Evolutionary conservation across 129 eudicot genomes (phyloP), one percentile per base, ranked within the genome.

Genomic region (Escallonia rubra): DNA sequence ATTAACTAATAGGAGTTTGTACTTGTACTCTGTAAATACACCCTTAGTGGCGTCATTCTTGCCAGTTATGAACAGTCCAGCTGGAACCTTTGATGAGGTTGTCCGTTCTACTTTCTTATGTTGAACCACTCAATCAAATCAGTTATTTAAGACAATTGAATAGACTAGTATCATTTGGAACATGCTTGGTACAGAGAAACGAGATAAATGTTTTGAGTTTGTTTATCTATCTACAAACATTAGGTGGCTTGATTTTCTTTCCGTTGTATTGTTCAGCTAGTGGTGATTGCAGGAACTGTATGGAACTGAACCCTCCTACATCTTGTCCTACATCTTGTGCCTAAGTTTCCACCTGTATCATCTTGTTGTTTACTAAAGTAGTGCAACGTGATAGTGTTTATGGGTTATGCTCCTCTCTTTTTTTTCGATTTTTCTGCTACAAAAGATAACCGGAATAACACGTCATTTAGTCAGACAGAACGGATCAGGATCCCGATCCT

Each of bases 231-330:
- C 65, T 38, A 63, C 41, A 54, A 40, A 16, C 43, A 49, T 38
- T 71, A n/a, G 16, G 41, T 71, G 39, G n/a, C 51, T 9, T 14
- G 10, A 50, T 71, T 3, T 38, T 64, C 41, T 43, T 41, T 49
- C 34, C 1, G 34, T 23, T 71, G 39, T 71, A 54, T 76, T 67
- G 66, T 88, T 71, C 86, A 92, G 98, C 96, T 92, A 66, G 98
- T 92, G 82, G 96, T 89, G 67, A 88, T 92, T 49, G 89, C 95
- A 49, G 98, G 96, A 71, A 76, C 83, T 53, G 98, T 92, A 38
- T 93, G 95, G 98, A 89, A 89, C 65, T 95, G 98, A 89, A 89
- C 65, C 96, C 96, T 43, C 98, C 98, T 34, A 84, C 95, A 53
- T 89, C 98, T 76, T 91, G 92, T 43, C 98, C 98, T 34, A 84